These are phyloP conservation scores for Tillandsia leiboldiana DNA, from an alignment of 176 grass and related monocot genomes.

Conservation along the genomic window DNA sequence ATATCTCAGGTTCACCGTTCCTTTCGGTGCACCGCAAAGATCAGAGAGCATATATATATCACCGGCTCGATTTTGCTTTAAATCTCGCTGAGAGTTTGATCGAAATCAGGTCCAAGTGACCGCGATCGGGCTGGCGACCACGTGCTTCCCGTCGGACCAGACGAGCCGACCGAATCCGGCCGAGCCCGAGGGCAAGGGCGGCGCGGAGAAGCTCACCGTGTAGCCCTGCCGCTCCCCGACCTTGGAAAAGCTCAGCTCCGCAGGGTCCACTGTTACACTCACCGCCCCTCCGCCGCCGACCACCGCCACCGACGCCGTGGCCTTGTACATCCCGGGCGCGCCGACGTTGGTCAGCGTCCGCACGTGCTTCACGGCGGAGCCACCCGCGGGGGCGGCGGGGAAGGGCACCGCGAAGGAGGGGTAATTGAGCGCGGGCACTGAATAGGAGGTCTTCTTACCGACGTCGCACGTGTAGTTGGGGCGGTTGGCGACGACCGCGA, in stretches of 20 bases:
- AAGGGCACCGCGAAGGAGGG: constrained; percentile 74
- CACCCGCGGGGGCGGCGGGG: background rate
- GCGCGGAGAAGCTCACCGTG: constrained; percentile 57
- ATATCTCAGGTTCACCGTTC: no score
- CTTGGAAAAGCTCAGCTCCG: constrained; percentile 48
- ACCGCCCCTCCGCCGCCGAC: constrained; percentile 30
- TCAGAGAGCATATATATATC: no score
- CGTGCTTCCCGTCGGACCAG: constrained; percentile 71
- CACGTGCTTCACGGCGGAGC: constrained; percentile 53
- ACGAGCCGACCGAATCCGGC: constrained; percentile 56
- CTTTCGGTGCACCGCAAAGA: no score
- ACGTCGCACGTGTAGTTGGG: constrained; percentile 38
- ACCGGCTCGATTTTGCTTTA: no score
- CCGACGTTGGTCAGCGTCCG: constrained; percentile 78
- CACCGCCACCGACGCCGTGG: constrained; percentile 20
- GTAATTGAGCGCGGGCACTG: constrained; percentile 69
- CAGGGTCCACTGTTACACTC: constrained; percentile 50
- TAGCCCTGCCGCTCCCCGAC: constrained; percentile 73
- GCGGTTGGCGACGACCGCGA: constrained; percentile 51
- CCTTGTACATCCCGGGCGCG: constrained; percentile 58
- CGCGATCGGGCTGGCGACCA: constrained; percentile 76
- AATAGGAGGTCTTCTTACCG: constrained; percentile 34
- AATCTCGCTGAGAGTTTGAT: no score
- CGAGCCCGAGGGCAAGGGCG: constrained; percentile 37
- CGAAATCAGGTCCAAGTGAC: constrained; percentile 44